These are phyloP conservation scores for Limnanthes douglasii DNA, from an alignment of 345 rosid species.

Conservation along the genomic window DNA sequence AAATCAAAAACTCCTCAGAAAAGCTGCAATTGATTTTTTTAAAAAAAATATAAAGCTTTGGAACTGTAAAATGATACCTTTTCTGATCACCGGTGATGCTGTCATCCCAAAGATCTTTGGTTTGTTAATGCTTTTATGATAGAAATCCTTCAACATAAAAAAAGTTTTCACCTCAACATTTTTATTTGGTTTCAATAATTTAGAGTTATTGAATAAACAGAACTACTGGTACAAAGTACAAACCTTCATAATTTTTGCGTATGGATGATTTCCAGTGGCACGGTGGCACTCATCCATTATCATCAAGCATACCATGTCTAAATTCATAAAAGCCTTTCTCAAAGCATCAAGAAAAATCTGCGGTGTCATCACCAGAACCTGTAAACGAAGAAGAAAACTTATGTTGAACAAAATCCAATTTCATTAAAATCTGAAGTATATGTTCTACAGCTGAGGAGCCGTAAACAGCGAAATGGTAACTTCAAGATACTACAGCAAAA, in stretches of 20 bases:
- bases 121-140: constrained; percentile 34
- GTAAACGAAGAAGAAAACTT: constrained; percentile 8
- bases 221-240: too few relatives aligned
- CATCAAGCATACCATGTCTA: constrained; percentile 43
- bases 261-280: constrained; percentile 74
- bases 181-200: too few relatives aligned
- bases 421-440: too few relatives aligned
- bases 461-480: too few relatives aligned
- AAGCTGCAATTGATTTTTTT: too few relatives aligned
- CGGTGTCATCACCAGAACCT: constrained; percentile 95
- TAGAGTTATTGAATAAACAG: too few relatives aligned
- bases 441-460: too few relatives aligned
- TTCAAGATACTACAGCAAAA: too few relatives aligned
- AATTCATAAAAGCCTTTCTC: constrained; percentile 43
- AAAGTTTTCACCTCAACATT: too few relatives aligned
- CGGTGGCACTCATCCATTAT: constrained; percentile 83
- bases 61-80: constrained; percentile 26
- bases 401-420: too few relatives aligned
- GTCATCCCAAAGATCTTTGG: constrained; percentile 92
- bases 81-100: constrained; percentile 38
- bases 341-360: constrained; percentile 72
- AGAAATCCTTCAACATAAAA: constrained; percentile 52
- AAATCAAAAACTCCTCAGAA: too few relatives aligned
- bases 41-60: constrained; percentile 1
- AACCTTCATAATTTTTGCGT: constrained; percentile 73